phyloP scores from a whole-genome alignment of 192 early-diverging fungal genomes.

The Mortierella antarctica region DNA sequence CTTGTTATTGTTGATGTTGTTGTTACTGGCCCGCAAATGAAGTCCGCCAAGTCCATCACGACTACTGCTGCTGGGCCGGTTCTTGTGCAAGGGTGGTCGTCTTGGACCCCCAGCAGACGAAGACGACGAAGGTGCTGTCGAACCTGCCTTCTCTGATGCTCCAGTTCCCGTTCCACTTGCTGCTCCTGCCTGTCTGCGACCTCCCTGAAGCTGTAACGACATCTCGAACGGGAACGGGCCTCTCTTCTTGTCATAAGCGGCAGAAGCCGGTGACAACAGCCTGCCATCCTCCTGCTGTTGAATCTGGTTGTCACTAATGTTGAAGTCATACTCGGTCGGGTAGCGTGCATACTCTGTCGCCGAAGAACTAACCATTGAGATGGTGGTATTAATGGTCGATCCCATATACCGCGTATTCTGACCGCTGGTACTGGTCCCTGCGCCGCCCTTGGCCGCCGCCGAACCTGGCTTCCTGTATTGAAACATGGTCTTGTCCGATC shows the following conservation, averaged over 20 bases:
- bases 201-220: not conserved
- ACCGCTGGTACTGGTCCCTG: not conserved
- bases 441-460: not conserved
- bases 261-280: slow-evolving; percentile 6
- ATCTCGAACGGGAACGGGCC: slow-evolving; percentile 17
- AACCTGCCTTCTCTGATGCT: slow-evolving; percentile 10
- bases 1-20: slow-evolving; percentile 3
- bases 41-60: slow-evolving; percentile 1
- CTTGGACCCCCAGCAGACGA: not conserved
- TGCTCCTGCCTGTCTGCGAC: not conserved
- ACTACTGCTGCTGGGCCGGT: slow-evolving; percentile 17
- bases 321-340: slow-evolving; percentile 28
- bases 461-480: not conserved
- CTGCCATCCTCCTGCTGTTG: not conserved
- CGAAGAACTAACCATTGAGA: slow-evolving; percentile 24
- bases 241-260: slow-evolving; percentile 5
- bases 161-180: not conserved
- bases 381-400: slow-evolving; percentile 38
- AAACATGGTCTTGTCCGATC: slow-evolving; percentile 27
- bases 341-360: slow-evolving; percentile 17
- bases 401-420: slow-evolving; percentile 14
- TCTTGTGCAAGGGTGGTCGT: slow-evolving; percentile 21
- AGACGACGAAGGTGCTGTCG: slow-evolving; percentile 8
- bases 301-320: not conserved
- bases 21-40: not conserved